Evolutionary conservation across 2,329 filamentous ascomycete species (phyloP).

Genomic region (Paraconiothyrium brasiliense): DNA sequence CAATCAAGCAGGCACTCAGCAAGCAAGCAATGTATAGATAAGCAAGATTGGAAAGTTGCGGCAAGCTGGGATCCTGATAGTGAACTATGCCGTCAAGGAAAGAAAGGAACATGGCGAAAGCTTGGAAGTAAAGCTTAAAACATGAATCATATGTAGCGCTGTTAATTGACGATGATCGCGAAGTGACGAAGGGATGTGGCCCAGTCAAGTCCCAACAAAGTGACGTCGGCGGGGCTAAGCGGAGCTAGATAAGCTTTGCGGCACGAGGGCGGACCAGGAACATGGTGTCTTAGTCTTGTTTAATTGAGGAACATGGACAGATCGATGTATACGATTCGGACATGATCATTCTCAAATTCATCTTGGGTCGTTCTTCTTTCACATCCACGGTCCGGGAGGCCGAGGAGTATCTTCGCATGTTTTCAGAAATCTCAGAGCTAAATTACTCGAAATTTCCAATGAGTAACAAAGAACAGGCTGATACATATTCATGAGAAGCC

Average conservation of each 20-base stretch:
- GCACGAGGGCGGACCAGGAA: neutral
- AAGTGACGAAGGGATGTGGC: conserved; percentile 16
- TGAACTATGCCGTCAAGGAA: conserved; percentile 40
- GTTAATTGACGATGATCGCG: conserved; percentile 9
- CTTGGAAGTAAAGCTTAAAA: neutral
- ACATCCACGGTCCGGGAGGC: neutral
- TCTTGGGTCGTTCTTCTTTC: neutral
- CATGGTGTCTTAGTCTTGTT: neutral
- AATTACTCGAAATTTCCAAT: neutral
- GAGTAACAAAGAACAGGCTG: neutral
- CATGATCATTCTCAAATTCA: neutral
- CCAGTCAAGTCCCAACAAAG: conserved; percentile 11
- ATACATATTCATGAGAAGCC: neutral
- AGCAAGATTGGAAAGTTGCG: conserved; percentile 40
- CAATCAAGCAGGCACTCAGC: conserved; percentile 34
- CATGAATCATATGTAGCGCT: neutral
- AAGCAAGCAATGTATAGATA: conserved; percentile 43
- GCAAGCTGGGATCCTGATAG: conserved; percentile 43
- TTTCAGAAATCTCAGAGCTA: neutral
- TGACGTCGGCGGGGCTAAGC: conserved; percentile 17
- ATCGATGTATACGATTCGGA: neutral
- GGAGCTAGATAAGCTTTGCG: conserved; percentile 8
- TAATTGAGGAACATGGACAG: neutral
- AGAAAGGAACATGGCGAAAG: conserved; percentile 30
- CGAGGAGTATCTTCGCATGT: neutral